phyloP scores from a whole-genome alignment of 495 filamentous ascomycete species.

The Xylaria castorea region DNA sequence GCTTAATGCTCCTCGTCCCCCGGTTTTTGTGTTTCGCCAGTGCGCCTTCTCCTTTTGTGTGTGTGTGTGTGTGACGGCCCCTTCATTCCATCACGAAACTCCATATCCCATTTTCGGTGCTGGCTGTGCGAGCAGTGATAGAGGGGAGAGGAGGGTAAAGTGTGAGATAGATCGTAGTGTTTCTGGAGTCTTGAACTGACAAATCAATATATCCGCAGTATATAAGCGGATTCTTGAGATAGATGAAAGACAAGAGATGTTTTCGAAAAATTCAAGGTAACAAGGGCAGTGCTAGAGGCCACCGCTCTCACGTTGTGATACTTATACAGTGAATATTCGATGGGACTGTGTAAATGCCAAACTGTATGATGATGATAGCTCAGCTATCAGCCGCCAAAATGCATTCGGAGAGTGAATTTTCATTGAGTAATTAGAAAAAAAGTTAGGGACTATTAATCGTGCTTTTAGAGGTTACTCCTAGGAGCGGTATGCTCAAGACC shows the following conservation, averaged over 20 bases:
- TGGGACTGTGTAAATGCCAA: neutral
- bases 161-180: neutral
- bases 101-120: neutral
- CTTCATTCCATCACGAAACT: neutral
- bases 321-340: neutral
- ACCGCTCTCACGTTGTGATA: neutral
- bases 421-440: neutral
- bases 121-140: neutral
- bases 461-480: neutral
- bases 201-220: neutral
- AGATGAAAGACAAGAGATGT: neutral
- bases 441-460: neutral
- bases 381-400: neutral
- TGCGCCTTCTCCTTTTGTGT: neutral
- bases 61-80: neutral
- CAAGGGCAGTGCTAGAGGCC: neutral
- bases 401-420: neutral
- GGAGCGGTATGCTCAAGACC: neutral
- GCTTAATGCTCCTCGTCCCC: neutral
- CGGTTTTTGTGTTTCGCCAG: constrained; percentile 1
- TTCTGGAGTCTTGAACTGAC: neutral
- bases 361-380: neutral
- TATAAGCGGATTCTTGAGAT: neutral
- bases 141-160: neutral
- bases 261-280: neutral